These are phyloP conservation scores for Scedosporium boydii DNA, from an alignment of 2,329 filamentous ascomycete species.

Conservation along the genomic window DNA sequence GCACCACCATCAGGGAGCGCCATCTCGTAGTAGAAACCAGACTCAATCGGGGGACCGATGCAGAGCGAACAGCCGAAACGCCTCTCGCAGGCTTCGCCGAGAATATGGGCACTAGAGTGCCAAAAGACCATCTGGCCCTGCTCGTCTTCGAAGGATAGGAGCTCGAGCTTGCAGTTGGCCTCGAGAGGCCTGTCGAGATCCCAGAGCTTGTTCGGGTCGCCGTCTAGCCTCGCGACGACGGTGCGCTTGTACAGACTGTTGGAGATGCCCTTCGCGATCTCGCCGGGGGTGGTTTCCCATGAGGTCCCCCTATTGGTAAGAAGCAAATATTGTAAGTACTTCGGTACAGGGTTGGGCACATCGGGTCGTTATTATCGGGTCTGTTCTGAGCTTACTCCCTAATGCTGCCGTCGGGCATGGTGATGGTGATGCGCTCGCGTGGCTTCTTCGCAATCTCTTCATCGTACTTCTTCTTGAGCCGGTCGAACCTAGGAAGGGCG, in stretches of 20 bases:
- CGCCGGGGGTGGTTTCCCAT: slow-evolving; percentile 83
- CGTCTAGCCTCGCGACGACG: slow-evolving; percentile 78
- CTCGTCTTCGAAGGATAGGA: slow-evolving; percentile 64
- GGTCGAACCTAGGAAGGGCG: slow-evolving; percentile 59
- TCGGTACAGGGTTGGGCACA: background rate
- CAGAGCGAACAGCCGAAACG: slow-evolving; percentile 87
- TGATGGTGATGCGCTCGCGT: slow-evolving; percentile 64
- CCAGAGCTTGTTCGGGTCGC: slow-evolving; percentile 64
- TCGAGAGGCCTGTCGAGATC: slow-evolving; percentile 87
- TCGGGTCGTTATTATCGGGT: background rate
- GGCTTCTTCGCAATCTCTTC: slow-evolving; percentile 64
- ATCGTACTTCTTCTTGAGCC: slow-evolving; percentile 75
- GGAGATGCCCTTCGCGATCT: slow-evolving; percentile 69
- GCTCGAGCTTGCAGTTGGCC: slow-evolving; percentile 72
- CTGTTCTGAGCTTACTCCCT: slow-evolving; percentile 28
- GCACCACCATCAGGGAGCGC: slow-evolving; percentile 60
- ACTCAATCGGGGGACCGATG: slow-evolving; percentile 83
- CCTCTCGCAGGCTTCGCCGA: slow-evolving; percentile 90
- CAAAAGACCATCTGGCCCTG: slow-evolving; percentile 88
- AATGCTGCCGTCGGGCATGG: slow-evolving; percentile 61
- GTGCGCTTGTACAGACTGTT: slow-evolving; percentile 80
- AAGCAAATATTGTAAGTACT: background rate
- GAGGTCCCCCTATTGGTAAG: slow-evolving; percentile 49
- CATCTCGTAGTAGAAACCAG: slow-evolving; percentile 98
- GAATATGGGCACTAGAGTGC: slow-evolving; percentile 90